Evolutionary conservation across 257 asterid species (phyloP), one percentile per base, ranked within the genome.

Genomic region (Coffea canephora): DNA sequence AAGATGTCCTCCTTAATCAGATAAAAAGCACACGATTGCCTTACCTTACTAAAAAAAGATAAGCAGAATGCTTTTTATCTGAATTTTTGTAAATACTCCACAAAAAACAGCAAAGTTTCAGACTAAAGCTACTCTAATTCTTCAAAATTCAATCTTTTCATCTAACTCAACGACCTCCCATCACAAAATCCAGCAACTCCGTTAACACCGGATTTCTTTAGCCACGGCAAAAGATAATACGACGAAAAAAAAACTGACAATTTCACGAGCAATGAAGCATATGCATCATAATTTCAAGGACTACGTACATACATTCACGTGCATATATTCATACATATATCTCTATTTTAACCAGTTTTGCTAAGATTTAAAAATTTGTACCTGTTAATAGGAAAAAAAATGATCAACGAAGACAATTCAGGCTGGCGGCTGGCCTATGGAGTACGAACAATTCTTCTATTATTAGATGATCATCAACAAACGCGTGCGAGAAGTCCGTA

Each of bases 381-480:
- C 70, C 18, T 27, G 14, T 8, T 3, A 39, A 39, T 4, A 39
- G 14, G 34, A 13, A 25, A 14, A 39, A 57, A 68, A 73, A 78
- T 1, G 50, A 65, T 74, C 66, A 66, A 75, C 83, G 14, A n/a
- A 12, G 43, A 27, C 39, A 36, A 43, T 27, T 21, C 39, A 0
- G n/a, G n/a, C 57, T 27, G 77, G 48, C 34, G 67, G 67, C 52
- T 9, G 46, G 43, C 55, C 52, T 18, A 45, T 2, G 73, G 34
- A 15, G 41, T 23, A 31, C 55, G 73, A 25, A 57, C 39, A 55
- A 75, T 19, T 39, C 21, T 21, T 75, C 55, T 14, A 13, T 9
- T 50, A 71, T 73, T 66, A 80, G 75, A 80, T 73, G 74, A 73
- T 75, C 75, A 79, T 79, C 79, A 80, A 80, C 83, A 65, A 80